These are phyloP conservation scores for Thinopyrum elongatum DNA, from an alignment of 176 grass and related monocot genomes.

Conservation along the genomic window DNA sequence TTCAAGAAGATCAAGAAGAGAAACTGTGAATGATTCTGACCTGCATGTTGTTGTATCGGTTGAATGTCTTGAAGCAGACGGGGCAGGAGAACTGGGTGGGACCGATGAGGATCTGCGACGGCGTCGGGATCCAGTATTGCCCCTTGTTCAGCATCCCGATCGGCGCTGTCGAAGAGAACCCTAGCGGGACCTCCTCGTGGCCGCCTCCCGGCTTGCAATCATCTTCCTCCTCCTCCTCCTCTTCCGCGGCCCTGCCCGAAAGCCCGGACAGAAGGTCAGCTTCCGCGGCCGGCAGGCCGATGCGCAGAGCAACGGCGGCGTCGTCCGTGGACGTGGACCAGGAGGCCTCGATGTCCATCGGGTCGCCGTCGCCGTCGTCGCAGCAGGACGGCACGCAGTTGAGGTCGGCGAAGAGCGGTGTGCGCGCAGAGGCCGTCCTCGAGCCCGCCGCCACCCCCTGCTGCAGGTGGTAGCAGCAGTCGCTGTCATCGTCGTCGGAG, in stretches of 20 bases:
- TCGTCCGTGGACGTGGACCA: constrained; percentile 36
- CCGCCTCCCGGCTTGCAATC: constrained; percentile 35
- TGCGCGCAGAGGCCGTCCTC: neutral
- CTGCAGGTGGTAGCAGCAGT: constrained; percentile 22
- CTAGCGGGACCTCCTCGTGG: constrained; percentile 60
- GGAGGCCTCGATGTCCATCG: constrained; percentile 59
- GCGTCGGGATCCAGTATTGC: constrained; percentile 98
- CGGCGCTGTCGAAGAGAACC: constrained; percentile 70
- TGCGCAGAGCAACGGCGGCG: constrained; percentile 70
- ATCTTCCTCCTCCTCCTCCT: constrained; percentile 57
- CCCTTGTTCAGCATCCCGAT: constrained; percentile 98
- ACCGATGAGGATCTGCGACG: constrained; percentile 95
- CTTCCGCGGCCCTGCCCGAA: constrained; percentile 23
- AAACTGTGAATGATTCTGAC: constrained; percentile 33
- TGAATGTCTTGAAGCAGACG: constrained; percentile 98
- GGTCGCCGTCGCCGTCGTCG: constrained; percentile 38
- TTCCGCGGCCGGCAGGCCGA: constrained; percentile 68
- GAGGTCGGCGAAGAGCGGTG: constrained; percentile 49
- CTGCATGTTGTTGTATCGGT: constrained; percentile 99
- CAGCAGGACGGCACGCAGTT: constrained; percentile 52
- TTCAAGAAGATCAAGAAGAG: neutral
- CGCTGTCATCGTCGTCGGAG: constrained; percentile 35
- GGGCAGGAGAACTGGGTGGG: constrained; percentile 99
- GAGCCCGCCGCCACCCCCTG: constrained; percentile 4
- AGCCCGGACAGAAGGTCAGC: constrained; percentile 61